phyloP scores from a whole-genome alignment of 805 yeast genomes.

The Kazachstania taianensis region DNA sequence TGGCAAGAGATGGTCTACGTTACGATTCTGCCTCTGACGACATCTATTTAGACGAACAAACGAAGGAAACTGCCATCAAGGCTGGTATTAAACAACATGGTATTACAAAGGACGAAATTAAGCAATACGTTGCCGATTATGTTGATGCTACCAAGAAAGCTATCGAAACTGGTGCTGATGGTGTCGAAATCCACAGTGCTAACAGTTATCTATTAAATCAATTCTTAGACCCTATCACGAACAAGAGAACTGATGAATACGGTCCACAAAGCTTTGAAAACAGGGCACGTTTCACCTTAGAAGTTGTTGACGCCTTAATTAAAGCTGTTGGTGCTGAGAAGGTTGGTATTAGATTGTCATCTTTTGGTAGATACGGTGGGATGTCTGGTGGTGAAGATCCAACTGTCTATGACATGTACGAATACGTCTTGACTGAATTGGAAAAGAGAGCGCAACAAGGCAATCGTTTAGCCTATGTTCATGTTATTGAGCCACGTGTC shows the following conservation, averaged over 20 bases:
- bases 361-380: slow-evolving; percentile 36
- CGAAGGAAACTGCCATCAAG: slow-evolving; percentile 21
- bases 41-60: slow-evolving; percentile 27
- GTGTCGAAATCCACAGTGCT: slow-evolving; percentile 58
- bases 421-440: slow-evolving; percentile 34
- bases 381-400: slow-evolving; percentile 31
- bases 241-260: slow-evolving; percentile 41
- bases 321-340: slow-evolving; percentile 45
- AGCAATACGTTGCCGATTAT: no score
- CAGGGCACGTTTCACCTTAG: no score
- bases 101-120: no score
- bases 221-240: slow-evolving; percentile 30
- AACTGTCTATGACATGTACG: slow-evolving; percentile 30
- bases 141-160: slow-evolving; percentile 35
- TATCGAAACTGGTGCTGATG: slow-evolving; percentile 37
- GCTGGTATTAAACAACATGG: slow-evolving; percentile 31
- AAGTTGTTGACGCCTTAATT: no score
- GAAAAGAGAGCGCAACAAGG: slow-evolving; percentile 31
- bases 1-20: no score
- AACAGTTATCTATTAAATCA: slow-evolving; percentile 57
- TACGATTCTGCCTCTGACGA: no score
- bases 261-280: slow-evolving; percentile 43
- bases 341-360: no score
- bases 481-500: slow-evolving; percentile 38
- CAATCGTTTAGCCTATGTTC: slow-evolving; percentile 33